Base-by-base conservation (phyloP, 805 yeast species). In the Ogataea allantospora region DNA sequence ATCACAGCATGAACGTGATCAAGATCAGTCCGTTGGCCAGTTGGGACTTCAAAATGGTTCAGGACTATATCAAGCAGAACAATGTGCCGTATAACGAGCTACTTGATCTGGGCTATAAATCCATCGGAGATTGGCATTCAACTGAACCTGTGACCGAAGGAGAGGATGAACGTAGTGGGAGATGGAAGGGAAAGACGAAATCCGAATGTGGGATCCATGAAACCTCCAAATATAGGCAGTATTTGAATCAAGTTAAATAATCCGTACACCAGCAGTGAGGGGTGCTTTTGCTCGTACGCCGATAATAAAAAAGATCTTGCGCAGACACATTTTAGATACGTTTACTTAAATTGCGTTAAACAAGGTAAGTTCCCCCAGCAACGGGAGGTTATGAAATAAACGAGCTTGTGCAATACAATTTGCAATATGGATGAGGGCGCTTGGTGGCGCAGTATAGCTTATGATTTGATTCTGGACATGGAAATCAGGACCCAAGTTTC, bases 151-250 rank as follows among this genome's bases (percentile, higher is more conserved):
- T 87, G 8, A 73, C 67, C 6, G 96, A 84, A 30, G 96, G 95
- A 7, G 97, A 88, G 57, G 97, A 91, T 56, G 98, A 91, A 61
- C 75, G 98, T 48, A 78, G 93, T n/a, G 98, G 98, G 1, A 76
- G 98, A 55, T 91, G 98, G 98, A 83, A 84, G 68, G 97, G 96
- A 2, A 75, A 83, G 58, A 73, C 78, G 8, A 91, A 91, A 67
- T 88, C 96, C 0, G 98, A 91, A 60, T 91, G 98, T 65, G 98
- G 98, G 3, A 88, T 91, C 37, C 98, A 91, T 56, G 84, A 82
- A 51, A 77, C 89, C 1, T 73, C 81, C 17, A 76, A 84, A 46
- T 91, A 84, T 57, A 78, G 84, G 0, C 71, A 84, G 54, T 83
- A 64, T 51, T 57, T 81, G 41, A 56, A 63, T 44, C 41, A 40